These are phyloP conservation scores for Diddensiella santjacobensis DNA, from an alignment of 805 yeast species.

Conservation along the genomic window DNA sequence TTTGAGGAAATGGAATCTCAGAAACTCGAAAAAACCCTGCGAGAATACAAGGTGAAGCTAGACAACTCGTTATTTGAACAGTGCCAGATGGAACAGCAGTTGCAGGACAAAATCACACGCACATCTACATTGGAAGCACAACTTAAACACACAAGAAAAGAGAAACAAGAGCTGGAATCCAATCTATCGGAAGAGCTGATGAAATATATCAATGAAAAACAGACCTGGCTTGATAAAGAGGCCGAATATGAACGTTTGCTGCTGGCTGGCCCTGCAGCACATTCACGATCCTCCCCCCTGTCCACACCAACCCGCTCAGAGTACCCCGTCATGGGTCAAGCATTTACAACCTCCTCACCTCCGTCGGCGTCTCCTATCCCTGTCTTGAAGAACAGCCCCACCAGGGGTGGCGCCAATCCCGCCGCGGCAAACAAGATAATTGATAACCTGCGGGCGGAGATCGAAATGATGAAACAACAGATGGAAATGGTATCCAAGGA, in stretches of 20 bases:
- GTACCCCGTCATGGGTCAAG: not conserved
- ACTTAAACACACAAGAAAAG: slow-evolving; percentile 19
- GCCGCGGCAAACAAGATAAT: slow-evolving; percentile 21
- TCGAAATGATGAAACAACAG: slow-evolving; percentile 27
- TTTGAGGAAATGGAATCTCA: slow-evolving; percentile 21
- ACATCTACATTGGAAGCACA: slow-evolving; percentile 21
- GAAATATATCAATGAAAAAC: slow-evolving; percentile 27
- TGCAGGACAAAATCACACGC: slow-evolving; percentile 22
- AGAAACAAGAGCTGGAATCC: slow-evolving; percentile 25
- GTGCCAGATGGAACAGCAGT: slow-evolving; percentile 28
- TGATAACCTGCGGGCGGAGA: slow-evolving; percentile 22
- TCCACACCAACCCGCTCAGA: not conserved
- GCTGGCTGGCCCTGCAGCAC: no score
- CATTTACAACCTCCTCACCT: not conserved
- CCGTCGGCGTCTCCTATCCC: slow-evolving; percentile 2
- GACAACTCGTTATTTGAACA: slow-evolving; percentile 17
- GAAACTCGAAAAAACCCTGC: slow-evolving; percentile 16
- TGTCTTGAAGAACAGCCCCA: not conserved
- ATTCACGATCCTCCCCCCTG: not conserved
- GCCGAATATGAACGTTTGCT: slow-evolving; percentile 14
- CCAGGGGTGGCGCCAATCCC: slow-evolving; percentile 15
- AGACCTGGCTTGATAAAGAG: slow-evolving; percentile 28
- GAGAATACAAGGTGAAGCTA: slow-evolving; percentile 17
- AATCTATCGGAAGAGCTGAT: slow-evolving; percentile 29
- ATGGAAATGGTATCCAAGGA: slow-evolving; percentile 30